phyloP scores from a whole-genome alignment of 2,329 filamentous ascomycete species.

The Aspergillus melleus region DNA sequence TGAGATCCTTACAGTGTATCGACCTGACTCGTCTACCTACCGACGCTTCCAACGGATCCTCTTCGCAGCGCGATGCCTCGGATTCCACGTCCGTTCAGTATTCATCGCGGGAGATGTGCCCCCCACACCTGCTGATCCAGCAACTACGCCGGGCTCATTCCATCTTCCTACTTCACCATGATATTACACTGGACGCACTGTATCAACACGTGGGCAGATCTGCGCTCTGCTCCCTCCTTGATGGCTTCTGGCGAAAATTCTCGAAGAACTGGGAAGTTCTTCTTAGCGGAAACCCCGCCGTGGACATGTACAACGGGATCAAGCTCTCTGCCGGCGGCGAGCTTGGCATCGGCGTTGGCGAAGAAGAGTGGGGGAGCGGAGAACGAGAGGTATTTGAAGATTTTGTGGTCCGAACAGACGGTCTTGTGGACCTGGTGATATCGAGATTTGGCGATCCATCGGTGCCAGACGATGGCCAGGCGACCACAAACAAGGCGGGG shows the following conservation, averaged over 20 bases:
- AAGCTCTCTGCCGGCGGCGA: constrained; percentile 89
- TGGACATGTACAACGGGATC: constrained; percentile 76
- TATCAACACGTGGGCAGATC: constrained; percentile 64
- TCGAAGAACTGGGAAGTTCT: constrained; percentile 77
- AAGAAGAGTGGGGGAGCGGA: constrained; percentile 91
- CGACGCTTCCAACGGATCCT: constrained; percentile 46
- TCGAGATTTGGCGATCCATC: constrained; percentile 73
- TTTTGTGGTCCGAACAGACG: constrained; percentile 75
- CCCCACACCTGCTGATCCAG: constrained; percentile 71
- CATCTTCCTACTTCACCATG: constrained; percentile 86
- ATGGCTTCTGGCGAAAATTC: constrained; percentile 78
- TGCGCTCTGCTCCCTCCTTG: constrained; percentile 70
- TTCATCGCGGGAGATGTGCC: constrained; percentile 86
- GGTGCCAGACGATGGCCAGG: constrained; percentile 24
- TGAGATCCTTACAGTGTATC: constrained; percentile 60
- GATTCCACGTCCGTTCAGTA: constrained; percentile 65
- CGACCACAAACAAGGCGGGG: constrained; percentile 14
- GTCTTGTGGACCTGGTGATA: constrained; percentile 83
- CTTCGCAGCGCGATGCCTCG: constrained; percentile 33
- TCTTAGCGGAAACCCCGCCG: constrained; percentile 82
- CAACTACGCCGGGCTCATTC: constrained; percentile 82
- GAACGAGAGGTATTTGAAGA: constrained; percentile 92
- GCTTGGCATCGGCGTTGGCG: constrained; percentile 88
- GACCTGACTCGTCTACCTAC: constrained; percentile 74
- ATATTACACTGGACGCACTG: constrained; percentile 68